Percentiles rank a stretch among this genome's conserved stretches.
These are phyloP conservation scores for Irpex lacteus DNA, from an alignment of 1,284 basidiomycete genomes.

Conservation along the genomic window DNA sequence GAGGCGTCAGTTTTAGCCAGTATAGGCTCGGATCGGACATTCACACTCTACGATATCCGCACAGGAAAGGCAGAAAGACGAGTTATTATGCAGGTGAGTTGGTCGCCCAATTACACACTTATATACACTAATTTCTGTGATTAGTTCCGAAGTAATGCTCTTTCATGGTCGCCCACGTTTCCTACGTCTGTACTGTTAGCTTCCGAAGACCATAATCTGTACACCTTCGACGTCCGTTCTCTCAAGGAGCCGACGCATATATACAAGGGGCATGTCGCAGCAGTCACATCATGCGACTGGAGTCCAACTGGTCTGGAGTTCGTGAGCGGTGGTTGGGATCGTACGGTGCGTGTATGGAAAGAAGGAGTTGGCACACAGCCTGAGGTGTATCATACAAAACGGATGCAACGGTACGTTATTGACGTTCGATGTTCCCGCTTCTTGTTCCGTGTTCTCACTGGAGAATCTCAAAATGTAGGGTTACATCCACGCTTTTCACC, in stretches of 20 bases:
- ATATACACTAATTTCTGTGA: neutral
- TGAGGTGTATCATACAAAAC: constrained; percentile 97
- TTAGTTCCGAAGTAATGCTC: constrained; percentile 82
- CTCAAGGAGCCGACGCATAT: constrained; percentile 86
- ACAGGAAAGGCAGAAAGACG: constrained; percentile 93
- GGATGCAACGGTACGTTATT: constrained; percentile 85
- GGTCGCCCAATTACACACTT: constrained; percentile 1
- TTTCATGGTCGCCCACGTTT: constrained; percentile 95
- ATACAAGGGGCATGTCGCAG: constrained; percentile 97
- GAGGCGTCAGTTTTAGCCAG: constrained; percentile 93
- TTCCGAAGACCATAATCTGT: constrained; percentile 97
- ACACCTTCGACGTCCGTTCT: constrained; percentile 95
- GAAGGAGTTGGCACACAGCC: constrained; percentile 81
- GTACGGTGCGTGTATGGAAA: constrained; percentile 93
- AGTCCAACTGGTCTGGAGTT: constrained; percentile 95
- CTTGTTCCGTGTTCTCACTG: neutral
- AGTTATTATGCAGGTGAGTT: constrained; percentile 79
- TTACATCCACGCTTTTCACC: constrained; percentile 77
- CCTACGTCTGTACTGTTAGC: constrained; percentile 91
- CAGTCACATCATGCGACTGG: constrained; percentile 93
- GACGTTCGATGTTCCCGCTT: neutral
- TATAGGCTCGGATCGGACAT: constrained; percentile 92
- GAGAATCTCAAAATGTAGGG: constrained; percentile 40
- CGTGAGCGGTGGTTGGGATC: constrained; percentile 95
- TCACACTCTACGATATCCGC: constrained; percentile 94